Base-by-base conservation (phyloP, 495 filamentous ascomycete species). In the Mytilinidion resinicola region DNA sequence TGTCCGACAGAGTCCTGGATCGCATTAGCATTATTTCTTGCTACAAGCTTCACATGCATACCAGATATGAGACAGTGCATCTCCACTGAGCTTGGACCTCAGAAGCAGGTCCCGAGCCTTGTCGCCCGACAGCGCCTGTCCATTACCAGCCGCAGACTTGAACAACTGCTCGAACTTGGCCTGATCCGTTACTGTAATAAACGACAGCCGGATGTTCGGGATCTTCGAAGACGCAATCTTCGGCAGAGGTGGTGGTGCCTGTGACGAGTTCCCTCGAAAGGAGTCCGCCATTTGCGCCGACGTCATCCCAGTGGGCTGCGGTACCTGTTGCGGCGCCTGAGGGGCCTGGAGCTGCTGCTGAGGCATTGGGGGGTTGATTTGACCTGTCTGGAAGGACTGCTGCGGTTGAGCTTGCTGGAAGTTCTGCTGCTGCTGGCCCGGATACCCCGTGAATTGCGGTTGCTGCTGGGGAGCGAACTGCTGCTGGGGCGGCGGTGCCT, bases 111-210 rank as follows among this genome's bases (percentile, higher is more conserved):
- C 91, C 69, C 85, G 83, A 19, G 91, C 91, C 69, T 95, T 90
- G 53, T 96, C 95, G 19, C 85, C 95, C 67, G 89, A 87, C 77
- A 99, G 79, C 42, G 93, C 90, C 66, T 87, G 85, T 59, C 81
- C 86, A 65, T 92, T 86, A 10, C 90, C 90, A 37, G 91, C 90
- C 9, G 95, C 95, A 49, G 90, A 92, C 74, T 95, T 96, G 76
- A 99, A 99, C 9, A 99, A 77, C 59, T 95, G 91, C 78, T 99
- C 95, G 66, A 99, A 99, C 72, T 93, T 96, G 56, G 92, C 86
- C 70, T 99, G 95, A 67, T 99, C 95, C 62, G 87, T 84, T 20
- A 88, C 90, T 0, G 95, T 96, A 55, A 99, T 91, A 65, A 97
- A 99, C 6, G 90, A 95, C 44, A 99, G 76, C 47, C 95, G 79